Conservation (phyloP, 2,329 filamentous ascomycete genomes). For the Alternaria alternata region DNA sequence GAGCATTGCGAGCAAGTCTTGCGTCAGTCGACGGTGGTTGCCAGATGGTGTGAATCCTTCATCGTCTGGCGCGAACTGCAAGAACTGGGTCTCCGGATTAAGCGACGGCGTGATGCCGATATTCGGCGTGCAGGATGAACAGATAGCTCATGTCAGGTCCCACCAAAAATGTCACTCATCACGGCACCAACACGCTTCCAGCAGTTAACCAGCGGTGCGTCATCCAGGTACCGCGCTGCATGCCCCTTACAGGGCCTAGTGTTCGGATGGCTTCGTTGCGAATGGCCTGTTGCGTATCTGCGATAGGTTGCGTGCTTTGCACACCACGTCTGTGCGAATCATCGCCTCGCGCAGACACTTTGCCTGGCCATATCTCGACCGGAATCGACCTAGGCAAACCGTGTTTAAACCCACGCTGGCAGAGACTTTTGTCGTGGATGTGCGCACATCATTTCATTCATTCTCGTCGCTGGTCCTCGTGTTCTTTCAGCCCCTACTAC, state of each 20-base stretch:
- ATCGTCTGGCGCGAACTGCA: neutral
- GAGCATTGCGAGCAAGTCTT: neutral
- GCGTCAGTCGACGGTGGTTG: neutral
- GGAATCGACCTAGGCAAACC: neutral
- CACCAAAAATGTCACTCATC: slow-evolving; percentile 24
- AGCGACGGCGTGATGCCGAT: slow-evolving; percentile 15
- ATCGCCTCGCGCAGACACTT: slow-evolving; percentile 23
- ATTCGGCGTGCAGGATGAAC: slow-evolving; percentile 13
- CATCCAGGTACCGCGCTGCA: slow-evolving; percentile 44
- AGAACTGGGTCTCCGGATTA: neutral
- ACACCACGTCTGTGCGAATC: slow-evolving; percentile 24
- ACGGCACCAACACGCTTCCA: slow-evolving; percentile 24
- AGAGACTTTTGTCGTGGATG: neutral
- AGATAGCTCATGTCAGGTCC: slow-evolving; percentile 12
- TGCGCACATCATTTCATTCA: neutral
- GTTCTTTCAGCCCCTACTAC: slow-evolving; percentile 1
- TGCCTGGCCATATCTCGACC: slow-evolving; percentile 10
- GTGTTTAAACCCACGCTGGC: neutral
- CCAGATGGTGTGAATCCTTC: neutral
- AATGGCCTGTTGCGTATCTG: slow-evolving; percentile 29
- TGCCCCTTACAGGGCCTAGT: slow-evolving; percentile 43
- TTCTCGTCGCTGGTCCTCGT: slow-evolving; percentile 2
- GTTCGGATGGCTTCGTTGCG: slow-evolving; percentile 22
- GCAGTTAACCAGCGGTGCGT: slow-evolving; percentile 31
- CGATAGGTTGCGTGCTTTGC: slow-evolving; percentile 30